Conservation (phyloP, 441 rosid genomes). For the Bruguiera hainesii region DNA sequence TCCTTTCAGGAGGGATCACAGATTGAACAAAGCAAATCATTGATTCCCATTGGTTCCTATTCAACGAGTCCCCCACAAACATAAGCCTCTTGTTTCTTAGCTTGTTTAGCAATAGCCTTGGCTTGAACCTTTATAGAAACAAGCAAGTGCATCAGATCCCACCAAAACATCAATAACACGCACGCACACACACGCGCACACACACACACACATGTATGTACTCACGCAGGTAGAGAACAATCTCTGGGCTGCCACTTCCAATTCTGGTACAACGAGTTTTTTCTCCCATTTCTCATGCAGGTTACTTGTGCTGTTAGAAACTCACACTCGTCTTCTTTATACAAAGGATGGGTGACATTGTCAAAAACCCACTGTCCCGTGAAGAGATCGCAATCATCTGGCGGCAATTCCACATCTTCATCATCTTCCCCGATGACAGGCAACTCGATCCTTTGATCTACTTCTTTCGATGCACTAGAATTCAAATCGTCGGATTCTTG, state of each 20-base stretch:
- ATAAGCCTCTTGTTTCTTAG: conserved; percentile 92
- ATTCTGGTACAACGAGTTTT: conserved; percentile 68
- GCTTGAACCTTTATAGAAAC: conserved; percentile 52
- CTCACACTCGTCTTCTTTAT: conserved; percentile 77
- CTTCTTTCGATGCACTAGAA: conserved; percentile 5
- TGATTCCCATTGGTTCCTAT: conserved; percentile 95
- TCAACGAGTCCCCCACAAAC: conserved; percentile 94
- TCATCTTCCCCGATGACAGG: conserved; percentile 35
- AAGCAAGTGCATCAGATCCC: background rate
- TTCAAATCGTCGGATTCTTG: conserved; percentile 7
- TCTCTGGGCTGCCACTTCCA: conserved; percentile 95
- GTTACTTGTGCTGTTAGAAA: conserved; percentile 84
- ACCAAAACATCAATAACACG: background rate
- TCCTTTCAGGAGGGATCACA: conserved; percentile 55
- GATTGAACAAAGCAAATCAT: conserved; percentile 93
- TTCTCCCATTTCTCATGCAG: conserved; percentile 82
- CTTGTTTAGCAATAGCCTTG: conserved; percentile 64
- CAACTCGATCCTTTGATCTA: conserved; percentile 27
- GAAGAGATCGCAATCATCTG: conserved; percentile 74
- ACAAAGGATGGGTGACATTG: conserved; percentile 59
- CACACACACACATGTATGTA: background rate
- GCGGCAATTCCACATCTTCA: conserved; percentile 56
- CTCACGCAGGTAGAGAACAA: conserved; percentile 70
- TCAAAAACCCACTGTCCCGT: conserved; percentile 78
- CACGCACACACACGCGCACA: background rate